phyloP scores from a whole-genome alignment of 139 green algal species.

The Tetradesmus lagerheimii region DNA sequence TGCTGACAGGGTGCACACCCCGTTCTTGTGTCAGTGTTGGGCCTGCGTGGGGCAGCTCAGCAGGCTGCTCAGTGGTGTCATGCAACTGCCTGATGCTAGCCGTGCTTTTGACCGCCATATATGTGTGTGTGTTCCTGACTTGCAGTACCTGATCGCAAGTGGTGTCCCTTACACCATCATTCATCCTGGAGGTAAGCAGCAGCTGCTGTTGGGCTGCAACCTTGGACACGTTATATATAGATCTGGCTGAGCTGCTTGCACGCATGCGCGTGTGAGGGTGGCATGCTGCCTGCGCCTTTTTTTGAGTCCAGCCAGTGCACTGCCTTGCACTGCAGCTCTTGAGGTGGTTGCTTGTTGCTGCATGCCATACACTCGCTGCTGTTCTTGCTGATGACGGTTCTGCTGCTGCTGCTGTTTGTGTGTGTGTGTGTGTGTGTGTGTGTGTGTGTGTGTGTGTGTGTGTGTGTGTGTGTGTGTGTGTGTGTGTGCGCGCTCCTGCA shows the following conservation, averaged over 20 bases:
- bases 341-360: not conserved
- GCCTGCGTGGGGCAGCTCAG: too few relatives aligned
- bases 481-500: constrained; percentile 45
- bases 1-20: too few relatives aligned
- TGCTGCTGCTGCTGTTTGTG: not conserved
- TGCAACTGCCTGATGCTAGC: too few relatives aligned
- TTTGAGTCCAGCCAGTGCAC: too few relatives aligned
- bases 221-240: not conserved
- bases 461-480: not conserved
- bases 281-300: too few relatives aligned
- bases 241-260: too few relatives aligned
- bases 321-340: too few relatives aligned
- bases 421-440: not conserved
- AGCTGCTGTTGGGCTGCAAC: not conserved
- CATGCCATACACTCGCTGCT: not conserved
- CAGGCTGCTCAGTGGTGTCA: too few relatives aligned
- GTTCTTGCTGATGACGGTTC: not conserved
- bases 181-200: constrained; percentile 78
- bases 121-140: not conserved
- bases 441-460: not conserved
- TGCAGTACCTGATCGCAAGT: constrained; percentile 80
- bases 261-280: too few relatives aligned
- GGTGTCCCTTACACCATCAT: constrained; percentile 86
- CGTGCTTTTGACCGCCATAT: too few relatives aligned
- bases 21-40: too few relatives aligned